Evolutionary conservation across 1,139 yeast species (phyloP), one percentile per base, ranked within the genome.

Genomic region (Suhomyces bokatorum): DNA sequence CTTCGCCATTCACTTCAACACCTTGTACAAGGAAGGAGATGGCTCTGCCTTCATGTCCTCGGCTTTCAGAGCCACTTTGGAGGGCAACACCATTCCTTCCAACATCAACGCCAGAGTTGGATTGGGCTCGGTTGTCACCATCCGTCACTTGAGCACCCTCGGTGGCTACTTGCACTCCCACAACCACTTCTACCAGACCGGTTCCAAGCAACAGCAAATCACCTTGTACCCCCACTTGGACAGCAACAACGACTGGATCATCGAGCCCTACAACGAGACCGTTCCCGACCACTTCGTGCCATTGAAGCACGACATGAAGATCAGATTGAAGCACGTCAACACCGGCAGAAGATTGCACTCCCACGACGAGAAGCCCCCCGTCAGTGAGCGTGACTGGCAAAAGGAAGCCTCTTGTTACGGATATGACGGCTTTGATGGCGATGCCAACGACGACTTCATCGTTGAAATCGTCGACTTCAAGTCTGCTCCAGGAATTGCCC

Each of bases 91-190:
- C 15, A 78, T 91, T 54, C 96, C 96, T 49, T 69, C 63, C 32
- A 67, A 83, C 50, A 83, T 89, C 35, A 72, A 76, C 39, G 89
- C 95, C n/a, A 83, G 85, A 44, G 96, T 95, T 39, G 97, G 96
- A 47, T 81, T 81, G 55, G 95, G 96, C 30, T 87, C 97, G n/a
- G 67, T 72, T 20, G 77, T 95, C 37, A 76, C 93, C 30, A 57
- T 95, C 43, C 87, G 95, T 61, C 99, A 95, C 62, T 60, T 82
- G 44, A 85, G 85, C 59, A 89, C 98, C 35, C 81, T 80, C 59
- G 98, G 98, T 52, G 99, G 99, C 35, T 95, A 93, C 67, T 76
- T 93, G 60, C 99, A 95, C 69, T 90, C 97, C 16, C 99, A 95
- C 67, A 77, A 79, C 47, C 89, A 86, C 60, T 72, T 78, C 60